Evolutionary conservation across 202 grass and related monocot genomes (phyloP).

Genomic region (Miscanthus sacchariflorus): DNA sequence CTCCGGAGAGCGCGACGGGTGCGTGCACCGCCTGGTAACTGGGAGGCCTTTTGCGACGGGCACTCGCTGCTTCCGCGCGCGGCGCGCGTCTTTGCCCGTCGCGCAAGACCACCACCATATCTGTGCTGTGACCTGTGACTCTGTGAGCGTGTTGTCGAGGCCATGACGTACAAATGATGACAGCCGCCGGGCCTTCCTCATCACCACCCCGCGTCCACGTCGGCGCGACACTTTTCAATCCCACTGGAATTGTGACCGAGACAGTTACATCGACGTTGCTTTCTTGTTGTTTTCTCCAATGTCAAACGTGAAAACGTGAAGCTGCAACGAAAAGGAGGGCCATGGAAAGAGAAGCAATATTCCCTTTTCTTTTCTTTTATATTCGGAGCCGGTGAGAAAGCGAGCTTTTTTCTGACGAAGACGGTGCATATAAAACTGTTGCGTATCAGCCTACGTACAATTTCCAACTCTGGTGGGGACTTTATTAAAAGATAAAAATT

Average conservation of each 20-base stretch:
- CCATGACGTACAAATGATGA: slow-evolving; percentile 32
- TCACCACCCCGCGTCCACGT: slow-evolving; percentile 16
- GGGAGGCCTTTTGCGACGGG: too few relatives aligned
- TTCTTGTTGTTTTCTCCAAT: slow-evolving; percentile 32
- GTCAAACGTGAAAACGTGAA: slow-evolving; percentile 35
- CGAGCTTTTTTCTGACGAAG: not conserved
- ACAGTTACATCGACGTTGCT: slow-evolving; percentile 42
- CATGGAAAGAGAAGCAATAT: not conserved
- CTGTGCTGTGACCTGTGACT: not conserved
- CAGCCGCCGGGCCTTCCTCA: slow-evolving; percentile 11
- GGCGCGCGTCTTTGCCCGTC: too few relatives aligned
- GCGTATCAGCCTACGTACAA: too few relatives aligned
- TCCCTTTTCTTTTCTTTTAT: not conserved
- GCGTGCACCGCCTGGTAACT: not conserved
- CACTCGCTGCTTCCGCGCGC: too few relatives aligned
- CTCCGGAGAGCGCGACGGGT: not conserved
- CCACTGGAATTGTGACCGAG: slow-evolving; percentile 1
- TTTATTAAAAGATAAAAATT: not conserved
- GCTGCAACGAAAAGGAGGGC: slow-evolving; percentile 22
- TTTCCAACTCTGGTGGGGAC: slow-evolving; percentile 16
- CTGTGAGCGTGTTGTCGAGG: not conserved
- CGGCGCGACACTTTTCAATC: slow-evolving; percentile 1
- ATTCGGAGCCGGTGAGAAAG: slow-evolving; percentile 10
- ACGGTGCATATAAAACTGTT: not conserved
- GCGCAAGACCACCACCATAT: too few relatives aligned